A percentile compares a stretch with the other conserved stretches of the same genome.
Evolutionary conservation across 2,329 filamentous ascomycete genomes (phyloP).

Genomic region (Berkeleyomyces basicola): DNA sequence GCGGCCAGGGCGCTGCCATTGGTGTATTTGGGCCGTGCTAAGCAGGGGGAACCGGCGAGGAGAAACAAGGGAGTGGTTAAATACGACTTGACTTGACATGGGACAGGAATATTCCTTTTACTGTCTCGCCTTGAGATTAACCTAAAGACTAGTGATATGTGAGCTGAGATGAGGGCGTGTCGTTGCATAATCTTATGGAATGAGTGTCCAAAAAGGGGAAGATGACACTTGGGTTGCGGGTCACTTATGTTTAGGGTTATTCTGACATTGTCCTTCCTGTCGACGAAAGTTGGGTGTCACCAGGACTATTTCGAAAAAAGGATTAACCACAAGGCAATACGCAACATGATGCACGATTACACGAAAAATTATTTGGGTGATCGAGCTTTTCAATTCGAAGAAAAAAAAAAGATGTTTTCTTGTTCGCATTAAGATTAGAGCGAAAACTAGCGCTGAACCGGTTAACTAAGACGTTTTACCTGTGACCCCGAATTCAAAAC

Average conservation of each 20-base stretch:
- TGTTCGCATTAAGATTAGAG: background rate
- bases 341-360: too few relatives aligned
- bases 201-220: background rate
- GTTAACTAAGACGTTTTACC: background rate
- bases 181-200: background rate
- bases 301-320: too few relatives aligned
- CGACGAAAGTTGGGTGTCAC: too few relatives aligned
- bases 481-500: background rate
- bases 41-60: background rate
- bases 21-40: constrained; percentile 31
- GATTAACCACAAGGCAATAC: too few relatives aligned
- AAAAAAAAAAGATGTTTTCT: background rate
- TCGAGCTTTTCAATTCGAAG: background rate
- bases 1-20: constrained; percentile 34
- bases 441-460: background rate
- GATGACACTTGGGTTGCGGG: background rate
- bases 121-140: background rate
- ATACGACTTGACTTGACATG: background rate
- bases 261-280: too few relatives aligned
- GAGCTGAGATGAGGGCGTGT: background rate
- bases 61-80: background rate
- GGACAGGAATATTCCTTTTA: background rate
- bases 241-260: too few relatives aligned
- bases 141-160: background rate
- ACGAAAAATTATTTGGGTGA: background rate